These are phyloP conservation scores for Neonectria faginata DNA, from an alignment of 2,329 filamentous ascomycete genomes.

Conservation along the genomic window DNA sequence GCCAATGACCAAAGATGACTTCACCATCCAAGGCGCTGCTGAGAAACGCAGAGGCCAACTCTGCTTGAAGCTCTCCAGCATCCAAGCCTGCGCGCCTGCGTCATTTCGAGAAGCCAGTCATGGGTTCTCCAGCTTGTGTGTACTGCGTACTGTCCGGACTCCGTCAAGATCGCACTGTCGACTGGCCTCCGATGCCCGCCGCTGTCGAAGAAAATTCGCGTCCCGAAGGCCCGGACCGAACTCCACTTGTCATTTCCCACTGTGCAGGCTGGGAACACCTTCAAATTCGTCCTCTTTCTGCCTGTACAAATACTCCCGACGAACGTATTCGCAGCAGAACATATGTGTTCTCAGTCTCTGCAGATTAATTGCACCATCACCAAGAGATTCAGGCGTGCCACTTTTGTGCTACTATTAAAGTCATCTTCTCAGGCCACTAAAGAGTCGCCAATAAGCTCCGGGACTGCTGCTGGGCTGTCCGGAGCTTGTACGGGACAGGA, in stretches of 20 bases:
- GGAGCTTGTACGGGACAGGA: conserved; percentile 18
- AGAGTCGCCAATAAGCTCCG: neutral
- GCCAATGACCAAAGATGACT: conserved; percentile 13
- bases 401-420: neutral
- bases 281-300: neutral
- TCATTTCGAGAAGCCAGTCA: conserved; percentile 29
- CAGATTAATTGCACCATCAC: neutral
- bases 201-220: conserved; percentile 34
- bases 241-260: conserved; percentile 38
- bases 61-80: conserved; percentile 16
- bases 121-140: conserved; percentile 5
- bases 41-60: neutral
- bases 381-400: neutral
- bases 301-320: neutral
- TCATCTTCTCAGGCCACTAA: neutral
- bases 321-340: neutral
- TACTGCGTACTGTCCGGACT: conserved; percentile 12
- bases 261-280: conserved; percentile 22
- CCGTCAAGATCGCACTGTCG: conserved; percentile 35
- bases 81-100: conserved; percentile 30
- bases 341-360: neutral
- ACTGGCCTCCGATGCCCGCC: conserved; percentile 4
- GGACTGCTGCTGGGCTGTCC: neutral
- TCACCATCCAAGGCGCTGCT: neutral
- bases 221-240: conserved; percentile 32